Percentiles rank a stretch among this genome's conserved stretches.
These are phyloP conservation scores for Musa acuminata DNA, from an alignment of 176 grass and related monocot genomes.

Conservation along the genomic window DNA sequence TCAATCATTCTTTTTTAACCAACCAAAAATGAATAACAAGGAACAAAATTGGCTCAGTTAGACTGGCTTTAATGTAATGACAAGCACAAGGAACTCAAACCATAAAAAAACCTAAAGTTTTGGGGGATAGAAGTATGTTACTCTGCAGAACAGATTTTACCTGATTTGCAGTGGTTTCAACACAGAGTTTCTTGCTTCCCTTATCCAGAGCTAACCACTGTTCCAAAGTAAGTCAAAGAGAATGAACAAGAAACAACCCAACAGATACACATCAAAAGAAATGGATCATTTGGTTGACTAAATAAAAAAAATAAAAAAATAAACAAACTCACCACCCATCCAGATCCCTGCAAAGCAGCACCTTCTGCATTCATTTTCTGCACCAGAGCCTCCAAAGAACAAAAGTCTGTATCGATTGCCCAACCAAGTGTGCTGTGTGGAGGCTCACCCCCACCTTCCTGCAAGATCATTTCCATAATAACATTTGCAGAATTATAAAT, in stretches of 20 bases:
- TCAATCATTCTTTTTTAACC: not conserved
- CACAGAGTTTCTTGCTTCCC: slow-evolving; percentile 71
- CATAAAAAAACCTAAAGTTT: not conserved
- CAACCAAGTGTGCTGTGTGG: slow-evolving; percentile 79
- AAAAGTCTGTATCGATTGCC: slow-evolving; percentile 89
- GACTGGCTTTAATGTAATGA: not conserved
- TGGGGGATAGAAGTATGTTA: not conserved
- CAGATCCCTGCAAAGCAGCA: slow-evolving; percentile 95
- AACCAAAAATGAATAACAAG: not conserved
- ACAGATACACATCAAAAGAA: not conserved
- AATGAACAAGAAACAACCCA: not conserved
- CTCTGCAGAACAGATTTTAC: slow-evolving; percentile 31
- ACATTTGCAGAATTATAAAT: not conserved
- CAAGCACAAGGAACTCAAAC: not conserved
- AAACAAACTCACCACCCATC: slow-evolving; percentile 83
- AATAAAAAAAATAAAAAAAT: slow-evolving; percentile 12
- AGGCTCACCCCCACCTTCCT: slow-evolving; percentile 89
- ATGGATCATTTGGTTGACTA: not conserved
- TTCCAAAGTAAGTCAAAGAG: slow-evolving; percentile 8
- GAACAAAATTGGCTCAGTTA: not conserved
- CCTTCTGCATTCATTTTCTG: slow-evolving; percentile 96
- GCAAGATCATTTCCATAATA: slow-evolving; percentile 17
- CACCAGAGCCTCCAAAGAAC: slow-evolving; percentile 67
- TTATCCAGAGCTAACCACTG: slow-evolving; percentile 97
- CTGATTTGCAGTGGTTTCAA: slow-evolving; percentile 97